Conservation (phyloP, 345 rosid genomes). For the Cardiospermum halicacabum region DNA sequence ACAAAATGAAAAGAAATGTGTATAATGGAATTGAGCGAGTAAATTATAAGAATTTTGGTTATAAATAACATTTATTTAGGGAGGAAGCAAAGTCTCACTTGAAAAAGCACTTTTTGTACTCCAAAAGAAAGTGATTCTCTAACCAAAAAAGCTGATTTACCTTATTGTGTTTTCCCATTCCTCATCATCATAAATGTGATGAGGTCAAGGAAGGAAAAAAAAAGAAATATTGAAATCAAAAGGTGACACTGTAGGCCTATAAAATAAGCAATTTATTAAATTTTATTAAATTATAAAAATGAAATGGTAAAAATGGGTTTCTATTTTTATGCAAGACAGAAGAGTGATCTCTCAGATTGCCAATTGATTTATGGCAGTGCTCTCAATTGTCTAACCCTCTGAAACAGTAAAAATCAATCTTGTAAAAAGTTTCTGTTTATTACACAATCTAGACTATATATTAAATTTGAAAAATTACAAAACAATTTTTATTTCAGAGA, state of each 20-base stretch:
- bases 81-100: too few species aligned
- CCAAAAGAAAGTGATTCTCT: neutral
- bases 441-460: neutral
- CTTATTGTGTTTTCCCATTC: constrained; percentile 1
- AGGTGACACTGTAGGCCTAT: neutral
- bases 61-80: too few species aligned
- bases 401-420: neutral
- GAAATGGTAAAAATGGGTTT: too few species aligned
- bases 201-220: neutral
- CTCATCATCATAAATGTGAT: constrained; percentile 17
- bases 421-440: neutral
- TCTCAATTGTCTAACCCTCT: neutral
- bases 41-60: too few species aligned
- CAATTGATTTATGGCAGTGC: constrained; percentile 1
- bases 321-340: constrained; percentile 24
- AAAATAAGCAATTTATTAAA: neutral
- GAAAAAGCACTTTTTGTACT: constrained; percentile 7
- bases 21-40: too few species aligned
- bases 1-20: too few species aligned
- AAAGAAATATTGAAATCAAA: neutral
- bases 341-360: constrained; percentile 5
- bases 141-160: neutral
- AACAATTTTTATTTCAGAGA: too few species aligned
- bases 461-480: too few species aligned
- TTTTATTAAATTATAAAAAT: neutral